A percentile compares a stretch with the other conserved stretches of the same genome.
Evolutionary conservation across 2,329 filamentous ascomycete genomes (phyloP).

Genomic region (Aspergillus chevalieri): DNA sequence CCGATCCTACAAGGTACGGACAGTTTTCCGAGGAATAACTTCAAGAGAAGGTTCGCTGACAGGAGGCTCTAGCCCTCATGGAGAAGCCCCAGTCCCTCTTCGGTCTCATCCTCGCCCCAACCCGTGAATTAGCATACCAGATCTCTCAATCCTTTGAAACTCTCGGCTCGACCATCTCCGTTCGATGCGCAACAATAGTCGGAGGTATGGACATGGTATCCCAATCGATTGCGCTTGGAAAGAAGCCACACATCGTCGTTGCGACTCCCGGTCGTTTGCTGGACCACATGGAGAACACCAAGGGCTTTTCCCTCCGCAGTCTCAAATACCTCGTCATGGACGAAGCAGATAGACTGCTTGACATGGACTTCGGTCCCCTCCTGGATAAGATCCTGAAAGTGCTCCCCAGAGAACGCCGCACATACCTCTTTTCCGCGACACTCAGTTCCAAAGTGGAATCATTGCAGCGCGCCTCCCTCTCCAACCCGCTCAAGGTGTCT

Average conservation of each 20-base stretch:
- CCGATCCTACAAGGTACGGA: conserved; percentile 68
- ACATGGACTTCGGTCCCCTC: conserved; percentile 88
- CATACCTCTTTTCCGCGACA: conserved; percentile 89
- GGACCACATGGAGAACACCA: conserved; percentile 93
- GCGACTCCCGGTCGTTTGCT: conserved; percentile 84
- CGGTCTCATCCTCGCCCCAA: conserved; percentile 85
- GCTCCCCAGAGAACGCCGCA: conserved; percentile 67
- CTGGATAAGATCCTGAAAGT: conserved; percentile 92
- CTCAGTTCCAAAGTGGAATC: conserved; percentile 92
- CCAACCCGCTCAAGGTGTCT: conserved; percentile 75
- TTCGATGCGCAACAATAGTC: conserved; percentile 78
- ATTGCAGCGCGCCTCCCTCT: conserved; percentile 80
- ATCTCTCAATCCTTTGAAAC: conserved; percentile 85
- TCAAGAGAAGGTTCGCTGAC: not conserved
- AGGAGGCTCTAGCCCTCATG: conserved; percentile 58
- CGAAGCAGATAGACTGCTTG: conserved; percentile 84
- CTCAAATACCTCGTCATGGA: conserved; percentile 92
- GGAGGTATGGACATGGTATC: conserved; percentile 95
- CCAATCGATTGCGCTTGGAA: conserved; percentile 85
- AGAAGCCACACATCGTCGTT: conserved; percentile 90
- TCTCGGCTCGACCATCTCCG: conserved; percentile 78
- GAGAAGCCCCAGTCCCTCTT: conserved; percentile 81
- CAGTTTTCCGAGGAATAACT: not conserved
- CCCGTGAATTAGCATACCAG: conserved; percentile 86
- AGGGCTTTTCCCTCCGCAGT: conserved; percentile 78